Percentiles rank a stretch among this genome's conserved stretches.
Evolutionary conservation across 2,329 filamentous ascomycete species (phyloP).

Genomic region (Aureobasidium sp.): DNA sequence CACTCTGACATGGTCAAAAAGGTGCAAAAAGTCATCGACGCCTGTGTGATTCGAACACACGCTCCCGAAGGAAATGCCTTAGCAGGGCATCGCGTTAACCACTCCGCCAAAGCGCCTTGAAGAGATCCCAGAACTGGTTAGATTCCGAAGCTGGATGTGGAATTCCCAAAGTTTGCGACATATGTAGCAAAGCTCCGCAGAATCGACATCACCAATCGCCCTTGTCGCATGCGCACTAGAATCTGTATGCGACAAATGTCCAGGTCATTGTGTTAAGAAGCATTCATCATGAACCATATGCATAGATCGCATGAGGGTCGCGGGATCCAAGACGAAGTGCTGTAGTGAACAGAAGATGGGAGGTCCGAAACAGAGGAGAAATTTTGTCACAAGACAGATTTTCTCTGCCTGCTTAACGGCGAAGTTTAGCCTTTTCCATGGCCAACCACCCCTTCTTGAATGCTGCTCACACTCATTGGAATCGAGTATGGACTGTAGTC

Average conservation of each 20-base stretch:
- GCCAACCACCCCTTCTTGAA: too few relatives aligned
- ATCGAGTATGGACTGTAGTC: too few relatives aligned
- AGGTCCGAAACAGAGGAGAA: background rate
- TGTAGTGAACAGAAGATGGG: background rate
- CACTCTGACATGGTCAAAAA: background rate
- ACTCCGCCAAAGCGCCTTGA: constrained; percentile 17
- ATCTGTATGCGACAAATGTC: too few relatives aligned
- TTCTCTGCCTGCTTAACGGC: background rate
- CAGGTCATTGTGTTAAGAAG: too few relatives aligned
- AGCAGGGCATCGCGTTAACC: constrained; percentile 18
- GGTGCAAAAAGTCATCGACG: constrained; percentile 17
- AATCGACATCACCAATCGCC: too few relatives aligned
- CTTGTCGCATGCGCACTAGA: too few relatives aligned
- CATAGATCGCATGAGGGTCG: too few relatives aligned
- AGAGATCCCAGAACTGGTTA: background rate
- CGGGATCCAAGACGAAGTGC: too few relatives aligned
- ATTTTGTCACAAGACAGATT: constrained; percentile 22
- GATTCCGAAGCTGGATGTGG: background rate
- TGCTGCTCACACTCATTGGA: too few relatives aligned
- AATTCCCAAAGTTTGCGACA: too few relatives aligned
- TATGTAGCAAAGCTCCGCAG: too few relatives aligned
- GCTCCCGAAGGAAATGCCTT: constrained; percentile 36
- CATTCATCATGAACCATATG: too few relatives aligned
- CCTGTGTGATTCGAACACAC: constrained; percentile 39
- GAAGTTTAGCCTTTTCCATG: background rate